Conservation (phyloP, 768 basidiomycete genomes). For the Kwoniella sp. region DNA sequence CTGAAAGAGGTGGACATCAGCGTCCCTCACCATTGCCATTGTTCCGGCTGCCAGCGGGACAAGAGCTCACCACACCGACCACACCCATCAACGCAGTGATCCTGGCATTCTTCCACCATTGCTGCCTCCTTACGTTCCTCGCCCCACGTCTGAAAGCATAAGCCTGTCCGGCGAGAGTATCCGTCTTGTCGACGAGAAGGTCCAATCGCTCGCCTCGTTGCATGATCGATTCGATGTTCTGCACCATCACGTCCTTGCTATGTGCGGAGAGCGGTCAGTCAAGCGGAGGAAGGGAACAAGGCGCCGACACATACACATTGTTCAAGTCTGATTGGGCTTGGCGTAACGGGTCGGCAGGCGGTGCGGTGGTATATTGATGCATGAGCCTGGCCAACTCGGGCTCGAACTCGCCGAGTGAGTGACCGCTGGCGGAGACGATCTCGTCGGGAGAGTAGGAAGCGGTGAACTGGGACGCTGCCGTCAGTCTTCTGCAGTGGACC, state of each 20-base stretch:
- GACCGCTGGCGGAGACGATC: slow-evolving; percentile 48
- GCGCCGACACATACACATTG: slow-evolving; percentile 51
- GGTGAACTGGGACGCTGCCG: slow-evolving; percentile 53
- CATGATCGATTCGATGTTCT: slow-evolving; percentile 95
- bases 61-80: slow-evolving; percentile 53
- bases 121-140: slow-evolving; percentile 55
- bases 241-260: slow-evolving; percentile 90
- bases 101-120: slow-evolving; percentile 53
- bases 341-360: slow-evolving; percentile 78
- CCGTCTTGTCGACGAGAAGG: slow-evolving; percentile 93
- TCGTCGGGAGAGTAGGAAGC: slow-evolving; percentile 43
- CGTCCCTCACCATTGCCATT: no score
- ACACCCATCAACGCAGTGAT: slow-evolving; percentile 59
- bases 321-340: slow-evolving; percentile 75
- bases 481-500: no score
- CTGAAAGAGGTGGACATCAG: no score
- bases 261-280: neutral
- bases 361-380: slow-evolving; percentile 82
- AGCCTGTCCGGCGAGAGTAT: slow-evolving; percentile 88
- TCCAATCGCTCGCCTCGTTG: slow-evolving; percentile 92
- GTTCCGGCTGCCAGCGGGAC: no score
- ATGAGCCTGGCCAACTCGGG: slow-evolving; percentile 56
- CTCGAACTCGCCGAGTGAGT: slow-evolving; percentile 51
- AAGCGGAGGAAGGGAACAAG: slow-evolving; percentile 51
- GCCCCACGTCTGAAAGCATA: slow-evolving; percentile 89